Base-by-base conservation (phyloP, 495 filamentous ascomycete species). In the Elasticomyces elasticus region DNA sequence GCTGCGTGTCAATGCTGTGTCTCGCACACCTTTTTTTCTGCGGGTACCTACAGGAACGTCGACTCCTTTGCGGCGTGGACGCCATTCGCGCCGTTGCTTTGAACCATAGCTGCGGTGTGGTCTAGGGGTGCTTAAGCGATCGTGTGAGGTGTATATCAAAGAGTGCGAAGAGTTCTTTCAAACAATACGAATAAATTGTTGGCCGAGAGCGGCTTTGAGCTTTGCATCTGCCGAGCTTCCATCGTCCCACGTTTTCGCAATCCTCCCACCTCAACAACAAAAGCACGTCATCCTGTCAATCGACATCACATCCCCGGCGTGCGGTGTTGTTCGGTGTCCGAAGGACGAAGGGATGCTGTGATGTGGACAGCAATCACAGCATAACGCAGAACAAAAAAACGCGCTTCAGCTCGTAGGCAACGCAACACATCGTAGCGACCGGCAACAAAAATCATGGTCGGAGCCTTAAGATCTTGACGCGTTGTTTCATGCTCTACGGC, bases 91-190 rank as follows among this genome's bases (percentile, higher is more conserved):
- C 79, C 82, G 63, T 77, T 64, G 49, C 73, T 60, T 58, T 66
- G 70, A 70, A 76, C 77, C 80, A 85, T 86, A 75, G 67, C 81
- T 74, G 67, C 47, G 56, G 43, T 51, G 62, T 61, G 23, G 42
- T 5, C 10, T 50, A 52, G 55, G 55, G 55, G 63, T 53, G 57
- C 56, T 59, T 52, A 7, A 27, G 37, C 17, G 30, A 30, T 3
- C 3, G 28, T 17, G 7, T 15, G 19, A 19, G 41, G 12, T 10
- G 23, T 4, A 24, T 30, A 22, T 31, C 24, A 49, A 27, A 11
- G 24, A 35, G 24, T 4, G 22, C 13, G n/a, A 22, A 22, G 12
- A 40, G 19, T 12, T 40, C 19, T 40, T 40, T 40, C 13, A 40
- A 17, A 40, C 35, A 40, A 40, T 40, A 17, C 35, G 15, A 40